phyloP scores from a whole-genome alignment of 192 early-diverging fungal species.

The Backusella circina region DNA sequence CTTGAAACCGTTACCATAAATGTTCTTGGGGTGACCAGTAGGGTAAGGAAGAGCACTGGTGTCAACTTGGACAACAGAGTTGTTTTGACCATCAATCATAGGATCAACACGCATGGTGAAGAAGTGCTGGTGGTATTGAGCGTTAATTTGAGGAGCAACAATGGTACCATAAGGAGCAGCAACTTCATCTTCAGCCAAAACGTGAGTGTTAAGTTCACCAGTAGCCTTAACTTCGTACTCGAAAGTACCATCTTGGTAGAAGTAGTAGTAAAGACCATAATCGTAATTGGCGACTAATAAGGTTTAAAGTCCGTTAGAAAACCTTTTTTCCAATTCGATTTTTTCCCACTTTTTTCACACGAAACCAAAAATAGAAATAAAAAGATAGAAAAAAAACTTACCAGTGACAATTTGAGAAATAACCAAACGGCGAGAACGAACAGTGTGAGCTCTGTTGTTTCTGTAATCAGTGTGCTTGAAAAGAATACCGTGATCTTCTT shows the following conservation, averaged over 20 bases:
- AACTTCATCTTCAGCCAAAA: constrained; percentile 37
- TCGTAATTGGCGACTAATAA: constrained; percentile 38
- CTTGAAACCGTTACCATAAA: constrained; percentile 32
- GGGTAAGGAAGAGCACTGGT: constrained; percentile 13
- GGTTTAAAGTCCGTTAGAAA: background rate
- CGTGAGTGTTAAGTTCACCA: constrained; percentile 38
- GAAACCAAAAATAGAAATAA: constrained; percentile 1
- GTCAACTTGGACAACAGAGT: constrained; percentile 29
- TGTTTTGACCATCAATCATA: constrained; percentile 40
- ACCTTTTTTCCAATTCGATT: background rate
- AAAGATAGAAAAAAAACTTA: constrained; percentile 6
- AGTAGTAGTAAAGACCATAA: constrained; percentile 40
- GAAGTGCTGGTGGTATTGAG: constrained; percentile 40
- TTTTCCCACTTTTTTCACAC: background rate
- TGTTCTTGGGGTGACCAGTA: constrained; percentile 33
- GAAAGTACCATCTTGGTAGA: constrained; percentile 41
- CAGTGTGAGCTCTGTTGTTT: constrained; percentile 31
- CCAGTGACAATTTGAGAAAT: constrained; percentile 40
- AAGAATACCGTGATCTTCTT: constrained; percentile 37
- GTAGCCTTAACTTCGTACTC: constrained; percentile 42
- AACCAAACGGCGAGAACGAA: constrained; percentile 34
- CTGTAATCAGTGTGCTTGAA: constrained; percentile 42
- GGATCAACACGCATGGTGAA: constrained; percentile 43
- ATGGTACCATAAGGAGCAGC: constrained; percentile 31
- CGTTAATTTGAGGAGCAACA: constrained; percentile 39